A percentile compares a stretch with the other conserved stretches of the same genome.
These are phyloP conservation scores for Sporodiniella umbellata DNA, from an alignment of 371 early-diverging fungal genomes.

Conservation along the genomic window DNA sequence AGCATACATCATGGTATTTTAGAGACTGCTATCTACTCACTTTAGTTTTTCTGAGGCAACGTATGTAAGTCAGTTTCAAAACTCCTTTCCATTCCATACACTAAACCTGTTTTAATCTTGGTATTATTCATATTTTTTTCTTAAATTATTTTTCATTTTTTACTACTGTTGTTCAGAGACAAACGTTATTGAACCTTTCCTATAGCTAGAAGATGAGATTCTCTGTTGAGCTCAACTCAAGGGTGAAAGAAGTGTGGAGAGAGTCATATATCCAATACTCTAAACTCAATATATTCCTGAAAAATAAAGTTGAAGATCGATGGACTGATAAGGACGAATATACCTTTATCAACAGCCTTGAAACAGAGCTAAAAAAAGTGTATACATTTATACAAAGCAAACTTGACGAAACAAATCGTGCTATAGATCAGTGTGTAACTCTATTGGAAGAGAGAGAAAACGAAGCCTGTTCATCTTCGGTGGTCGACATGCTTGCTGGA, in stretches of 20 bases:
- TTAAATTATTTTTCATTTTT: background rate
- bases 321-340: slow-evolving; percentile 65
- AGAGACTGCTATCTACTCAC: too few species aligned
- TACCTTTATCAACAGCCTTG: slow-evolving; percentile 67
- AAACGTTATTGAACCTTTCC: background rate
- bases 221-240: slow-evolving; percentile 35
- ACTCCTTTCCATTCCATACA: background rate
- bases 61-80: background rate
- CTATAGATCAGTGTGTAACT: slow-evolving; percentile 72
- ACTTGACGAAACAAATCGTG: slow-evolving; percentile 64
- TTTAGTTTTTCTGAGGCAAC: slow-evolving; percentile 1
- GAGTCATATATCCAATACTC: slow-evolving; percentile 38
- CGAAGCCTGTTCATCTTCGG: background rate
- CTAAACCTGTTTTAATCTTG: background rate
- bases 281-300: slow-evolving; percentile 31
- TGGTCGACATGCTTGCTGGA: slow-evolving; percentile 26
- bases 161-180: background rate
- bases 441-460: slow-evolving; percentile 28
- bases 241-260: slow-evolving; percentile 38
- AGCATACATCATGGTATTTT: too few species aligned
- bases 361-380: slow-evolving; percentile 81
- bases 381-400: slow-evolving; percentile 76
- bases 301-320: slow-evolving; percentile 12
- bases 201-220: slow-evolving; percentile 35
- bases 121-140: background rate